phyloP scores from a whole-genome alignment of 108 stramenopile species.

The Seminavis robusta region DNA sequence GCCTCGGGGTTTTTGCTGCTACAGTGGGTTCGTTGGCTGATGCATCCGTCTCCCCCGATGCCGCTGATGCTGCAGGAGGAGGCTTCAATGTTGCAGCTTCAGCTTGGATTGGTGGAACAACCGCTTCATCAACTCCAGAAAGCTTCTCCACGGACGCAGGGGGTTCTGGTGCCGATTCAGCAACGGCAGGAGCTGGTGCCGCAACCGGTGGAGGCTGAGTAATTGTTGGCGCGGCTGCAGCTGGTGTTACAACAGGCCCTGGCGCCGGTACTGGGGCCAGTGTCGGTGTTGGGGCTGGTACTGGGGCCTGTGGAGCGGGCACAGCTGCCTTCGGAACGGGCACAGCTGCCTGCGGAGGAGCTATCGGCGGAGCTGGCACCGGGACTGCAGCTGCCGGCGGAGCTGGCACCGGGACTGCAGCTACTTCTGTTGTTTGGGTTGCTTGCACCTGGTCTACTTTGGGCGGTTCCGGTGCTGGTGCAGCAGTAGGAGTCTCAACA shows the following conservation, averaged over 20 bases:
- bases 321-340: neutral
- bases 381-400: neutral
- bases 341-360: neutral
- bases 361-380: neutral
- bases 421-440: neutral
- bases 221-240: neutral
- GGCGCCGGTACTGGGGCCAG: neutral
- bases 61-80: neutral
- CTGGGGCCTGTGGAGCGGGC: neutral
- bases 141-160: no score
- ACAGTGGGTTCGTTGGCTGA: neutral
- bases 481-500: conserved; percentile 1
- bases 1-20: conserved; percentile 43
- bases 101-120: neutral
- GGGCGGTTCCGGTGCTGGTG: neutral
- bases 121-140: no score
- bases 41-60: neutral
- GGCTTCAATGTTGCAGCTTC: conserved; percentile 6
- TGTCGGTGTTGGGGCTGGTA: neutral
- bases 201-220: neutral
- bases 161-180: neutral
- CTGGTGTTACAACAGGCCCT: conserved; percentile 6
- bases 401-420: neutral
- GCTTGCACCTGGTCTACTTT: neutral
- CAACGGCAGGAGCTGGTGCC: neutral